These are phyloP conservation scores for Teunomyces lycoperdinae DNA, from an alignment of 805 yeast species.

Conservation along the genomic window DNA sequence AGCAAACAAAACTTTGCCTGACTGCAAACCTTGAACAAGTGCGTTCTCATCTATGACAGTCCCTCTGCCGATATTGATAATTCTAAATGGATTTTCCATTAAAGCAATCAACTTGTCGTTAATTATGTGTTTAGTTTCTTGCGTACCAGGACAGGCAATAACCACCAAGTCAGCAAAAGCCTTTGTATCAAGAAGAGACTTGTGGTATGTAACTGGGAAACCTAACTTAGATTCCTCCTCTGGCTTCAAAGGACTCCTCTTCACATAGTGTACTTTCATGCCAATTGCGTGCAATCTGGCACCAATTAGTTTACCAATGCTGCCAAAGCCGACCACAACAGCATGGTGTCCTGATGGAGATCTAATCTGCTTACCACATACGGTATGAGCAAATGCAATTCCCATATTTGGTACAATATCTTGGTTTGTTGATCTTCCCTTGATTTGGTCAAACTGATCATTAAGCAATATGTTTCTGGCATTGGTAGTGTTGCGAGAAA, in stretches of 20 bases:
- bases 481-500: constrained; percentile 11
- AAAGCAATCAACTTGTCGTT: constrained; percentile 11
- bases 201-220: constrained; percentile 18
- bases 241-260: constrained; percentile 13
- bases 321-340: constrained; percentile 26
- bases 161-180: constrained; percentile 24
- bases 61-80: constrained; percentile 26
- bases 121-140: constrained; percentile 18
- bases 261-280: constrained; percentile 26
- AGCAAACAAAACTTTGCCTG: constrained; percentile 24
- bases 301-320: constrained; percentile 23
- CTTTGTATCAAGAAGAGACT: constrained; percentile 13
- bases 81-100: constrained; percentile 18
- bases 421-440: constrained; percentile 3
- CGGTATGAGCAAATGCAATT: constrained; percentile 26
- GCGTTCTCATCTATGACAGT: constrained; percentile 24
- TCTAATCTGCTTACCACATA: constrained; percentile 12
- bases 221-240: constrained; percentile 14
- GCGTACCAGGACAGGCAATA: constrained; percentile 25
- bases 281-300: constrained; percentile 19
- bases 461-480: constrained; percentile 12
- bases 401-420: background rate
- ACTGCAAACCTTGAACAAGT: constrained; percentile 19
- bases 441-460: constrained; percentile 8
- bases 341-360: constrained; percentile 23